Base-by-base conservation (phyloP, 805 yeast genomes). In the Yarrowia divulgata region DNA sequence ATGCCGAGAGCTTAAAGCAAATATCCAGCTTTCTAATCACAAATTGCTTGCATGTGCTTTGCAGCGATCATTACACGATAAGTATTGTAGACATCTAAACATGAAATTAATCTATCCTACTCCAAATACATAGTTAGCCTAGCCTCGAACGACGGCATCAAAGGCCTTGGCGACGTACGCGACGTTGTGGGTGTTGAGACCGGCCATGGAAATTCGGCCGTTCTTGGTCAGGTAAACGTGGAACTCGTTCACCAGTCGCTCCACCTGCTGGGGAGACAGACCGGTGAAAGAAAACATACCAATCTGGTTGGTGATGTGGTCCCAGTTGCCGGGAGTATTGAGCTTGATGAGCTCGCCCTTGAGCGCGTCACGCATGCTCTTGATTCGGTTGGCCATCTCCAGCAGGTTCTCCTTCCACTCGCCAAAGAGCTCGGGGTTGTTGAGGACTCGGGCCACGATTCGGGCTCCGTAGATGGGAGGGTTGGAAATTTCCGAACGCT, bases 241-340 rank as follows among this genome's bases (percentile, higher is more conserved):
- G 79, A 82, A 88, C 78, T 91, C 87, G 66, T 85, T 82, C 77
- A 90, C 89, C 75, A 94, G 83, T 71, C 83, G 80, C 70, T 86
- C 82, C 62, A 91, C 94, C 80, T 93, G 97, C 63, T 85, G 87
- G 55, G 86, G 82, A 40, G 80, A 77, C 71, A 94, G 84, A 8
- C 97, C 97, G 43, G 98, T 93, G 83, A 85, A 94, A 75, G 94
- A 91, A 81, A 94, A 94, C 98, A 94, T 94, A 74, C 99, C 99
- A 78, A 94, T 90, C 80, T 94, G 98, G 76, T 88, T 85, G 69
- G 90, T 82, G 75, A 94, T 84, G 77, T 91, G 97, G 68, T 89
- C 89, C 98, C 98, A 94, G 78, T 87, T 83, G 73, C 89, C 84
- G 76, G 80, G 83, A 77, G 87, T 81, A 76, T 82, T 87, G 71